Conservation (phyloP, 495 filamentous ascomycete species). For the Penicillium robsamsonii region DNA sequence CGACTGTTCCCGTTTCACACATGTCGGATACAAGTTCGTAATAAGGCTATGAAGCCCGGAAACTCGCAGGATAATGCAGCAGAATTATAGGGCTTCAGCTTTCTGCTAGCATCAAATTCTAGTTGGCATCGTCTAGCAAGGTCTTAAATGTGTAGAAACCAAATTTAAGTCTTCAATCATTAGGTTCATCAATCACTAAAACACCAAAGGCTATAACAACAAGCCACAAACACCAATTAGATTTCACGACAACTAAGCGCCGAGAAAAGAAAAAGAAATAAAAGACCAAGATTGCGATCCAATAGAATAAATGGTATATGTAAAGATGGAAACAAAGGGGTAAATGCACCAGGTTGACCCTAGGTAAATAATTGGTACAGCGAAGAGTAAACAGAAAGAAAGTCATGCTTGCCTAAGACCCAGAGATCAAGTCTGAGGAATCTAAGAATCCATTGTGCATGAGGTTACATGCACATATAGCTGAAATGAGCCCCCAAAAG, state of each 20-base stretch:
- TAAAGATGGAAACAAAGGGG: neutral
- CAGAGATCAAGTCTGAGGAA: neutral
- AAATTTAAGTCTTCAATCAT: neutral
- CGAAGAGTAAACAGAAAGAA: constrained; percentile 1
- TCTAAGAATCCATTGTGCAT: neutral
- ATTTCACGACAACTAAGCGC: neutral
- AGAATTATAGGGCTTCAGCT: neutral
- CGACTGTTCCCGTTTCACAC: neutral
- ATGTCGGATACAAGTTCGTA: neutral
- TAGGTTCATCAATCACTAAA: neutral
- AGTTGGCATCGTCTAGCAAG: neutral
- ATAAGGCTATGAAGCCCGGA: neutral
- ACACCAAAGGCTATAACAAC: neutral
- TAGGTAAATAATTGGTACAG: constrained; percentile 7
- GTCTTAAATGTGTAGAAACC: neutral
- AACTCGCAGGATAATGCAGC: neutral
- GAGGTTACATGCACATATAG: neutral
- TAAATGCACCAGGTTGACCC: constrained; percentile 7
- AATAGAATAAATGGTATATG: constrained; percentile 9
- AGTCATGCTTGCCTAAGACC: neutral
- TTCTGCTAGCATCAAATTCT: neutral
- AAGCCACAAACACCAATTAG: neutral
- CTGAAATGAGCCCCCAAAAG: neutral
- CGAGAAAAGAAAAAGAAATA: neutral
- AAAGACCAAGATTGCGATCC: neutral